Conservation (phyloP, 495 filamentous ascomycete species). For the Hypomontagnella submonticulosa region DNA sequence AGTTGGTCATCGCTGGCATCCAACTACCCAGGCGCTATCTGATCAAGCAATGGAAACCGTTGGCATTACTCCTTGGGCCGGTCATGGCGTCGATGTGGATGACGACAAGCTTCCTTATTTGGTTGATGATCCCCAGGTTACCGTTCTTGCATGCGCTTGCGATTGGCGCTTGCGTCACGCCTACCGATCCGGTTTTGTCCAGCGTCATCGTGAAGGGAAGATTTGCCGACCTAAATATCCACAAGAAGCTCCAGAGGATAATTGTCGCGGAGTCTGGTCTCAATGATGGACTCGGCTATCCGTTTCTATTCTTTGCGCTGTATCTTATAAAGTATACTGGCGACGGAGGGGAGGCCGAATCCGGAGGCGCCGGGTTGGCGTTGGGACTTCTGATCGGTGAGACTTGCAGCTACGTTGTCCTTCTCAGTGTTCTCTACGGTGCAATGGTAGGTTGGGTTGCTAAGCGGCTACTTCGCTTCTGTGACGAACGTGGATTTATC, state of each 20-base stretch:
- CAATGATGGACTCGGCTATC: conserved; percentile 92
- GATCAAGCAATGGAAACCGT: conserved; percentile 79
- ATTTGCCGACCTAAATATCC: conserved; percentile 91
- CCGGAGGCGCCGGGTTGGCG: conserved; percentile 71
- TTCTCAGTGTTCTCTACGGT: conserved; percentile 84
- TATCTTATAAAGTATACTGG: conserved; percentile 83
- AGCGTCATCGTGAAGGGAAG: conserved; percentile 94
- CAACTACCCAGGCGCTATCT: conserved; percentile 90
- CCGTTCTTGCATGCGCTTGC: conserved; percentile 80
- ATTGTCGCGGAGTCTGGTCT: conserved; percentile 91
- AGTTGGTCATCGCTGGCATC: conserved; percentile 88
- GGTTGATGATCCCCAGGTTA: conserved; percentile 78
- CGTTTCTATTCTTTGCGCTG: conserved; percentile 86
- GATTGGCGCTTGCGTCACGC: conserved; percentile 85
- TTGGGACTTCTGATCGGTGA: conserved; percentile 87
- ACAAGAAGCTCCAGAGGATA: conserved; percentile 81
- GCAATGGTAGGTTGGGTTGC: conserved; percentile 80
- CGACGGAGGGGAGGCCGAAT: conserved; percentile 56
- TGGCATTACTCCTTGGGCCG: conserved; percentile 81
- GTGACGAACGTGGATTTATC: conserved; percentile 82
- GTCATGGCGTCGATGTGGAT: conserved; percentile 93
- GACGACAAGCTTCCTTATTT: conserved; percentile 79
- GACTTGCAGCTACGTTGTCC: conserved; percentile 85
- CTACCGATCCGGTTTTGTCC: conserved; percentile 89
- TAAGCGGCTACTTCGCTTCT: conserved; percentile 83